Conservation (phyloP, 495 filamentous ascomycete genomes). For the Penicillium samsonianum region DNA sequence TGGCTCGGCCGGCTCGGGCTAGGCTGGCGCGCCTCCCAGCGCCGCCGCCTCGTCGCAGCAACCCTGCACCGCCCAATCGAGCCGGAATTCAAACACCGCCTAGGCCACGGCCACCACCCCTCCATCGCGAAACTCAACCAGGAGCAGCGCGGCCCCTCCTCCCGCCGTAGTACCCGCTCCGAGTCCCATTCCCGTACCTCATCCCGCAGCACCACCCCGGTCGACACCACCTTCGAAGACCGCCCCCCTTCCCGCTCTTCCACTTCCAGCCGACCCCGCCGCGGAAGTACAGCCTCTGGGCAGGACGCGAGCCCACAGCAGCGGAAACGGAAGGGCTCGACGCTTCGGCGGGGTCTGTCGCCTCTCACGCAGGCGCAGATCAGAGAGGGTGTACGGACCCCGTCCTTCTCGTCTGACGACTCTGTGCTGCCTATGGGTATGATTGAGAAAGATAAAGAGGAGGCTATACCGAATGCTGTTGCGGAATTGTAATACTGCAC, state of each 20-base stretch:
- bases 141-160: slow-evolving; percentile 33
- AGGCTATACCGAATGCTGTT: slow-evolving; percentile 23
- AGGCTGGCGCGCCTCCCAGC: slow-evolving; percentile 63
- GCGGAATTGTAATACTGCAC: slow-evolving; percentile 16
- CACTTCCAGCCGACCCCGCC: slow-evolving; percentile 37
- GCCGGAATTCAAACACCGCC: slow-evolving; percentile 20
- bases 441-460: slow-evolving; percentile 30
- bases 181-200: slow-evolving; percentile 49
- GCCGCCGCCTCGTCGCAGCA: slow-evolving; percentile 37
- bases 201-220: slow-evolving; percentile 53
- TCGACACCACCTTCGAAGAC: slow-evolving; percentile 31
- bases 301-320: slow-evolving; percentile 34
- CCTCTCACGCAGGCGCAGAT: slow-evolving; percentile 49
- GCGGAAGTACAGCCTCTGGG: slow-evolving; percentile 35
- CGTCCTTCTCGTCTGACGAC: slow-evolving; percentile 45
- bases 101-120: slow-evolving; percentile 37
- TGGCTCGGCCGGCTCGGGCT: slow-evolving; percentile 75
- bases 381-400: slow-evolving; percentile 40
- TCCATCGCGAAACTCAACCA: slow-evolving; percentile 37
- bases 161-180: slow-evolving; percentile 42
- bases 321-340: slow-evolving; percentile 39
- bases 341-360: slow-evolving; percentile 40
- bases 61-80: slow-evolving; percentile 32
- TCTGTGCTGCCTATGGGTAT: slow-evolving; percentile 30
- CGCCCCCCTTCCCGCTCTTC: slow-evolving; percentile 44